Conservation (phyloP, 139 green algal genomes). For the Chlamydomonas eustigma region DNA sequence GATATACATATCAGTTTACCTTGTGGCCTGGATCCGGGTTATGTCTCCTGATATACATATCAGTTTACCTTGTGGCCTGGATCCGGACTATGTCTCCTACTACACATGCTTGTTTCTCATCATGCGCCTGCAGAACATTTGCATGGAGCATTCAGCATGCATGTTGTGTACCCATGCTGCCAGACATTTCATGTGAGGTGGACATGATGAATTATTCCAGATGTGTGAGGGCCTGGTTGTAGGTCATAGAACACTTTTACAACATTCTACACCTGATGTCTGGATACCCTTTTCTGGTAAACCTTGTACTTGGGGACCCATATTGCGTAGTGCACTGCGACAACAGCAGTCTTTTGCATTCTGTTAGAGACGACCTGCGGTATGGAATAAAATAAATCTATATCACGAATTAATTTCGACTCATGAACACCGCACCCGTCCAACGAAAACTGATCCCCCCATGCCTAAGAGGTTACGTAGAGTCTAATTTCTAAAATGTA, state of each 20-base stretch:
- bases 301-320: constrained; percentile 56
- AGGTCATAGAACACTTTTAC: background rate
- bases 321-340: constrained; percentile 49
- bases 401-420: no score
- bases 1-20: constrained; percentile 30
- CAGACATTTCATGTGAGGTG: no score
- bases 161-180: no score
- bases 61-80: constrained; percentile 14
- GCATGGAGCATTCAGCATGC: background rate
- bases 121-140: constrained; percentile 35
- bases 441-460: no score
- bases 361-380: constrained; percentile 55
- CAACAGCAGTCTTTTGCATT: constrained; percentile 61
- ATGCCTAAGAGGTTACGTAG: no score
- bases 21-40: background rate
- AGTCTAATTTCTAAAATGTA: no score
- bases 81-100: constrained; percentile 56
- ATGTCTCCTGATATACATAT: background rate
- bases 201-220: no score
- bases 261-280: constrained; percentile 34
- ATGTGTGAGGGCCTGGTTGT: background rate
- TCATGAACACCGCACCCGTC: no score
- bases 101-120: constrained; percentile 37
- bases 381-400: no score
- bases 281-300: constrained; percentile 41